Evolutionary conservation across 148 eudicot species (phyloP).

Genomic region (Camellia granthamiana): DNA sequence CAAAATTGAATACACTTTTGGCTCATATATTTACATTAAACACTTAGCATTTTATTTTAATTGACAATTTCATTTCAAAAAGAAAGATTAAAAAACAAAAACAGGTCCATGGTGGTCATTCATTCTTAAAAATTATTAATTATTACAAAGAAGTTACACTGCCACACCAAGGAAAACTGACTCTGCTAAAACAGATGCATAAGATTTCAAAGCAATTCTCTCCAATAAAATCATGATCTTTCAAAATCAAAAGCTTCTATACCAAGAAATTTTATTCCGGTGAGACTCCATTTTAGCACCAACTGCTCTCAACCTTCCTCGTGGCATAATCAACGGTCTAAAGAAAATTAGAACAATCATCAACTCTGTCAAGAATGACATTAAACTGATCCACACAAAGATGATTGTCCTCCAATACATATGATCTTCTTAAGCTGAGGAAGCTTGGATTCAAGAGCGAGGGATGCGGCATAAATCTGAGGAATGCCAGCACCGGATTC

Average conservation of each 20-base stretch:
- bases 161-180: too few species aligned
- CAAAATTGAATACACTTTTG: too few species aligned
- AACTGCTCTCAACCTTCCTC: conserved; percentile 4
- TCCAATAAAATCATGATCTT: neutral
- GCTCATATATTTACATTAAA: too few species aligned
- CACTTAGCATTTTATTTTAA: too few species aligned
- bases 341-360: conserved; percentile 23
- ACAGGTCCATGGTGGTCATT: too few species aligned
- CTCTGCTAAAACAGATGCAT: too few species aligned
- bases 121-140: too few species aligned
- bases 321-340: conserved; percentile 20
- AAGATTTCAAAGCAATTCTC: neutral
- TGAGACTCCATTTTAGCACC: neutral
- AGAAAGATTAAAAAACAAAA: too few species aligned
- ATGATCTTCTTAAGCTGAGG: conserved; percentile 30
- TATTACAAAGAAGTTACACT: too few species aligned
- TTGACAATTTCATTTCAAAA: too few species aligned
- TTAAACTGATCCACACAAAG: conserved; percentile 36
- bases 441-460: conserved; percentile 33
- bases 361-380: conserved; percentile 27
- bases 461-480: conserved; percentile 33
- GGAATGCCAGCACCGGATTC: conserved; percentile 38
- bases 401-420: conserved; percentile 42
- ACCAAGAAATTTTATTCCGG: conserved; percentile 16
- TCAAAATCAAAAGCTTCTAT: neutral